Evolutionary conservation across 202 grass and related monocot genomes (phyloP), one percentile per base, ranked within the genome.

Genomic region (Schoenoplectus triqueter): DNA sequence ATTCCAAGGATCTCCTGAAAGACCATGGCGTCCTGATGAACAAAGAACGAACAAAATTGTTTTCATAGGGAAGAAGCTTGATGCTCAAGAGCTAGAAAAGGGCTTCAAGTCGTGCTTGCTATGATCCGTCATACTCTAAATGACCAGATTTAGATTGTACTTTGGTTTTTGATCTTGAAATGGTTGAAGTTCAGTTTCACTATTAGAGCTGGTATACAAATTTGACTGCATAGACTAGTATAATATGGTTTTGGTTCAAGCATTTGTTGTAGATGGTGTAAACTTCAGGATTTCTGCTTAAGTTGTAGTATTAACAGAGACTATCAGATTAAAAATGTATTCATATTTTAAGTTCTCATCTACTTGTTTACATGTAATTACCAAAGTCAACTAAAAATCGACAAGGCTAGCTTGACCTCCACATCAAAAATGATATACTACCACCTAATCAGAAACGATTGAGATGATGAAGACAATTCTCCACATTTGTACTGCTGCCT

Each of bases 1-100:
- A 86, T 99, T 99, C 87, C 93, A 99, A 89, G 96, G 96, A 75
- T 99, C 96, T 21, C 96, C 96, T 20, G 96, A 99, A 81, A 92
- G 96, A 86, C 84, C 84, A 65, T 99, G 96, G 96, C 91, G 91
- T 22, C 69, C 87, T 2, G 88, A 99, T 7, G 96, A 99, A 64
- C 86, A 86, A 1, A 92, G 90, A 78, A 73, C 91, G 82, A 99
- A 99, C 91, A 96, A 96, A 89, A 99, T 99, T 54, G 96, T 99
- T 55, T 99, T 99, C 89, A 99, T 99, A 39, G 96, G 96, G 47
- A 96, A 85, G 87, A 94, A 94, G 41, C 90, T 99, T 46, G 87
- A 99, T n/a, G 83, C 60, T 18, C 81, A 94, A 90, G 91, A 99
- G 64, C 84, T 99, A 47, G 93, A 99, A 69, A 91, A 87, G 66